Conservation (phyloP, 176 grass and related monocot species). For the Cenchrus americanus region DNA sequence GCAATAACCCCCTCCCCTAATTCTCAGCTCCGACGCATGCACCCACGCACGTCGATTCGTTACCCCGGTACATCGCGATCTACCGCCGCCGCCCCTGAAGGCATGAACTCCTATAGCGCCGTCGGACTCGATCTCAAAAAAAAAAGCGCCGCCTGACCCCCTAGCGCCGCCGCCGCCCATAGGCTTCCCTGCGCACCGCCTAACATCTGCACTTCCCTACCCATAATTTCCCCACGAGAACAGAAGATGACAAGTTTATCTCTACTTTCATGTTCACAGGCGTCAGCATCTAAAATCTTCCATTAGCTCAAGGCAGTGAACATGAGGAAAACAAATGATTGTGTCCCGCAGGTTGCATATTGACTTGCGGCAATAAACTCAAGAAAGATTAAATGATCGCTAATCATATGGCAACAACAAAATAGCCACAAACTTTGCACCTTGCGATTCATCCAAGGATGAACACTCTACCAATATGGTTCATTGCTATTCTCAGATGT, state of each 20-base stretch:
- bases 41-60: too few species aligned
- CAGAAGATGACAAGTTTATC: slow-evolving; percentile 6
- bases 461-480: slow-evolving; percentile 32
- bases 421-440: slow-evolving; percentile 41
- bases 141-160: too few species aligned
- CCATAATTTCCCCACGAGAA: not conserved
- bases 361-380: slow-evolving; percentile 10
- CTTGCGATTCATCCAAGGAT: slow-evolving; percentile 36
- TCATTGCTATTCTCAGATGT: slow-evolving; percentile 34
- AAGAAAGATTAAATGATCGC: slow-evolving; percentile 23
- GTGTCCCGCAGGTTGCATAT: not conserved
- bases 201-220: not conserved
- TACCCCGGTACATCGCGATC: too few species aligned
- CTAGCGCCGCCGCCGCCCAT: too few species aligned
- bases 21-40: too few species aligned
- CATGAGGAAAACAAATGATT: not conserved
- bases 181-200: too few species aligned
- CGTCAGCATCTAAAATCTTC: slow-evolving; percentile 2
- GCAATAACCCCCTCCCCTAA: too few species aligned
- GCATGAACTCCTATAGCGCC: too few species aligned
- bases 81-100: too few species aligned
- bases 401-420: slow-evolving; percentile 30
- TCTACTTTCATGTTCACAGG: slow-evolving; percentile 5
- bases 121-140: too few species aligned
- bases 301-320: slow-evolving; percentile 5